Evolutionary conservation across 768 basidiomycete species (phyloP).

Genomic region (Candolleomyces efflorescens): DNA sequence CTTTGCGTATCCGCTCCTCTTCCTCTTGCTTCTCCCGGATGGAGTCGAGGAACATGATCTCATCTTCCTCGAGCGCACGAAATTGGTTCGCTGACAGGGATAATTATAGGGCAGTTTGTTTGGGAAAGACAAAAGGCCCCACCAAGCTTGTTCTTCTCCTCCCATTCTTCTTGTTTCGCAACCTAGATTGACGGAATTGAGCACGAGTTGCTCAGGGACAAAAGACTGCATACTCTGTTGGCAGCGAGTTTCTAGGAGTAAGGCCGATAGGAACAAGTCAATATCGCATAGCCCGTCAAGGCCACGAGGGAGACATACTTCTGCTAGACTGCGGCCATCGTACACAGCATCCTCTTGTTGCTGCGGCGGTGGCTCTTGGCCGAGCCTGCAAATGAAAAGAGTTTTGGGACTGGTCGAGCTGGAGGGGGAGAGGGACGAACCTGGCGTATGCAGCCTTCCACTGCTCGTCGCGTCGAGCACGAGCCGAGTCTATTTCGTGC

Average conservation of each 20-base stretch:
- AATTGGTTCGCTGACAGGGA: conserved; percentile 71
- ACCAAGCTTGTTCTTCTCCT: conserved; percentile 81
- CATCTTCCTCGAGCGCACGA: conserved; percentile 85
- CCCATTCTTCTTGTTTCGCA: conserved; percentile 93
- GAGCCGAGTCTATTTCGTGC: conserved; percentile 71
- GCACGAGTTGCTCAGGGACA: neutral
- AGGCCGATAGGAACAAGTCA: conserved; percentile 43
- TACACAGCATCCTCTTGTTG: conserved; percentile 75
- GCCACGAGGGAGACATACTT: conserved; percentile 50
- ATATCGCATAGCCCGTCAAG: conserved; percentile 26
- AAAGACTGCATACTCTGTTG: conserved; percentile 57
- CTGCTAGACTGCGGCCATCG: conserved; percentile 84
- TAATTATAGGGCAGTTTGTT: conserved; percentile 3
- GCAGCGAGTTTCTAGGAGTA: conserved; percentile 77
- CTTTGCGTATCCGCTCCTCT: conserved; percentile 71
- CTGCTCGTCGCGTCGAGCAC: conserved; percentile 69
- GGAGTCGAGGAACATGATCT: conserved; percentile 85
- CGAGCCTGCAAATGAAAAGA: conserved; percentile 44
- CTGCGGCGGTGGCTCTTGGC: conserved; percentile 78
- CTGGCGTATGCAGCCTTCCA: conserved; percentile 91
- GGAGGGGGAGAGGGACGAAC: conserved; percentile 26
- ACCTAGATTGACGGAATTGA: conserved; percentile 37
- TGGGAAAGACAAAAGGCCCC: conserved; percentile 12
- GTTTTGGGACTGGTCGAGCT: neutral
- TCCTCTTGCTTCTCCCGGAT: conserved; percentile 70